Base-by-base conservation (phyloP, 345 rosid genomes). In the Sonneratia caseolaris region DNA sequence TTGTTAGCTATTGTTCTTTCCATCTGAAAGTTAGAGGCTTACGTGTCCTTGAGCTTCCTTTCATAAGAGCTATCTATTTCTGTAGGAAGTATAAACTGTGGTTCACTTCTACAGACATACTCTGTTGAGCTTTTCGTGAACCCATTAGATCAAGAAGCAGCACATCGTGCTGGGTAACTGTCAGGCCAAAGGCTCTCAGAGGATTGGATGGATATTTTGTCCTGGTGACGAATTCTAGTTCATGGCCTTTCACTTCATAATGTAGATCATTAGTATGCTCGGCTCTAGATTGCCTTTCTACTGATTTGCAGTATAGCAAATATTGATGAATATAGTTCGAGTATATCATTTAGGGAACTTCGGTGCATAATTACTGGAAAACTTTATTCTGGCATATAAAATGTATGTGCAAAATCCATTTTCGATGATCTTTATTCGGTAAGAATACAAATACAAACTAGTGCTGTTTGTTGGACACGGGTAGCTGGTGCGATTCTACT, bases 401-500 rank as follows among this genome's bases (percentile, higher is more conserved):
- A 45, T 14, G 45, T 27, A 37, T 69, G 71, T 37, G 49, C 71
- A 69, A 69, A 48, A 48, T 68, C 55, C 49, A 32, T 70, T 32
- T 37, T 51, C 22, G 36, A 27, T 11, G 27, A 69, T 51, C 40
- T 42, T 53, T 36, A 70, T 70, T 70, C 64, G 3, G 40, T 40
- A 18, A n/a, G 21, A 53, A n/a, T 70, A 40, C 21, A 3, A 51
- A 32, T 70, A 56, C 65, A 70, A 70, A 19, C 65, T 6, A 21
- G 38, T 59, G 64, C 66, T 5, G 24, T 21, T 53, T 70, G 55
- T 21, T 55, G 32, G 64, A 27, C 72, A 70, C 48, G 35, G 42
- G 19, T 51, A 48, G 49, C 11, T 14, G 27, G 37, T 9, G 45
- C 0, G 45, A 4, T 9, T 42, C 45, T 70, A 21, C 65, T 27